Evolutionary conservation across 768 basidiomycete genomes (phyloP), one percentile per base, ranked within the genome.

Genomic region (Russula vinacea): DNA sequence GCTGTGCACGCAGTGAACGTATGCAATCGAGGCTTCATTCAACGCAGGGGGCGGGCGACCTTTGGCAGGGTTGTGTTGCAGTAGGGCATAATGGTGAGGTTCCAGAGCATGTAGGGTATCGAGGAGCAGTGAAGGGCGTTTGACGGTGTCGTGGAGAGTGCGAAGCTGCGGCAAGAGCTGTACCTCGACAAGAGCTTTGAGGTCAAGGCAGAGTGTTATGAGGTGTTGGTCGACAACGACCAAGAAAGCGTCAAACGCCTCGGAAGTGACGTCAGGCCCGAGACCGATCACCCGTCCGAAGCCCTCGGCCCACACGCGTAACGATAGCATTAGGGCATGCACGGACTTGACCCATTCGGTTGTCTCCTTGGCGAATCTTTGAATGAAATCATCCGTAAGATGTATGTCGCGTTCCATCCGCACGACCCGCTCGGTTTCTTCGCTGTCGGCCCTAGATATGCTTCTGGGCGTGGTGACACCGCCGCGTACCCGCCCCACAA

Each of bases 1-100:
- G 80, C 66, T 92, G 88, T 0, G 82, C 87, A 5, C 89, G 82
- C 5, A 94, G 79, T 0, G 89, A 90, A 90, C 78, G 72, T 92
- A 94, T 55, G 88, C 86, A 49, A 84, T 82, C 1, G 88, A 90
- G 7, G 89, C 89, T 26, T 87, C 84, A 24, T 90, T 77, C 13
- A 93, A 82, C 5, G 85, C 74, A 0, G 84, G 77, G 1, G 89
- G 81, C 0, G 90, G 89, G 3, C 89, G 81, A 52, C 85, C 84
- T 70, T 88, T 86, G 1, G 79, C 67, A 44, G 86, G 78, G 24
- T 83, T 84, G 74, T 87, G 81, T 60, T 86, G 86, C 57, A 91
- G 78, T 5, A 92, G 80, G 61, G 84, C 83, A 56, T 82, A 80
- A 69, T 93, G 91, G 17, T 86, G 80, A 2, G 89, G 88, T 50